Evolutionary conservation across 352 stramenopile genomes (phyloP).

Genomic region (Phytophthora nicotianae): DNA sequence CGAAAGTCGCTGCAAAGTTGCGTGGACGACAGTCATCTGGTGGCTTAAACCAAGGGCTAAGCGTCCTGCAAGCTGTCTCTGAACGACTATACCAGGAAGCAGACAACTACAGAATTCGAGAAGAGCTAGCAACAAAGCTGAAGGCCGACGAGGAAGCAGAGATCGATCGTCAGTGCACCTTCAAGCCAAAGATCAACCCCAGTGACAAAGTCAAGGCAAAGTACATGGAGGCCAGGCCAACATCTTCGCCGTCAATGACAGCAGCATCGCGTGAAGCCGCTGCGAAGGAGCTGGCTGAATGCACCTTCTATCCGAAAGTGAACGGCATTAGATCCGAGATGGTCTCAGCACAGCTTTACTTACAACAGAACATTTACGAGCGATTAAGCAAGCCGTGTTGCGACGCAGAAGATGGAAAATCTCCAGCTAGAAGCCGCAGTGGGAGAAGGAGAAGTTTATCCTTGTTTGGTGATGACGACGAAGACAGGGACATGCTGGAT

Average conservation of each 20-base stretch:
- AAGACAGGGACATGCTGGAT: constrained; percentile 33
- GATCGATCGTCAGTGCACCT: constrained; percentile 76
- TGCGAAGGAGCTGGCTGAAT: constrained; percentile 71
- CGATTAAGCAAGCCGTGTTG: constrained; percentile 71
- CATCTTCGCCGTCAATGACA: constrained; percentile 45
- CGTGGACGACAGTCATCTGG: constrained; percentile 42
- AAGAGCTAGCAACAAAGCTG: constrained; percentile 64
- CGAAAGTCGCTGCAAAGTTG: constrained; percentile 67
- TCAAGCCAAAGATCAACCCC: constrained; percentile 69
- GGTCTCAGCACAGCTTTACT: constrained; percentile 82
- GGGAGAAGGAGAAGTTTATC: constrained; percentile 39
- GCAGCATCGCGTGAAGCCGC: constrained; percentile 62
- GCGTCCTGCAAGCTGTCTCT: constrained; percentile 47
- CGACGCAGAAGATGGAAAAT: constrained; percentile 24
- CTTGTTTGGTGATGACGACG: constrained; percentile 40
- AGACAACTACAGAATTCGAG: constrained; percentile 73
- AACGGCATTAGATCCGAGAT: constrained; percentile 79
- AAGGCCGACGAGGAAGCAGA: constrained; percentile 78
- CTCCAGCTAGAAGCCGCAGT: constrained; percentile 22
- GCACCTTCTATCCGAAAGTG: constrained; percentile 81
- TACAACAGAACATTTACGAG: constrained; percentile 88
- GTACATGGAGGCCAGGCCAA: constrained; percentile 61
- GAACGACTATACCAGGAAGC: constrained; percentile 82
- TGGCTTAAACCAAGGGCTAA: constrained; percentile 24
- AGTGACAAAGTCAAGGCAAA: constrained; percentile 76